Evolutionary conservation across 176 grass and related monocot species (phyloP), one percentile per base, ranked within the genome.

Genomic region (Oryza australiensis): DNA sequence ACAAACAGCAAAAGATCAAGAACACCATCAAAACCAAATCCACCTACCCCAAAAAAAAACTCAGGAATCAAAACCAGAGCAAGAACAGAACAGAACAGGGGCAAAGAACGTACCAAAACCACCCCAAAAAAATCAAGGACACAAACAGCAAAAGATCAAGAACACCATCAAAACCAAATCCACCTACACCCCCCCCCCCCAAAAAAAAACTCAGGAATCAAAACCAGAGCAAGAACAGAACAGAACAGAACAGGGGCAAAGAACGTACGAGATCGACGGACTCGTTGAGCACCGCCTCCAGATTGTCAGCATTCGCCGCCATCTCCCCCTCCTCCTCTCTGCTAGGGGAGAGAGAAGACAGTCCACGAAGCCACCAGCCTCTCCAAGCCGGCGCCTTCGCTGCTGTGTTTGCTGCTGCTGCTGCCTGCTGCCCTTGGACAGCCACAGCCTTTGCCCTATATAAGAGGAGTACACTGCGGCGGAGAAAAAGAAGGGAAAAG

Each of bases 201-300:
- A 35, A 37, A 28, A 42, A 35, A 37, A 28, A 42, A 37, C 24
- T 11, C 37, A 37, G 12, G 26, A 45, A 3, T 37, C 43, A 76
- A 74, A 35, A 3, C 29, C 7, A 5, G 5, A 65, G 18, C 66
- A 30, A 20, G 49, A 75, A 62, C 22, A 70, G 43, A 73, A 1
- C 11, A 9, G 0, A n/a, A n/a, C n/a, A n/a, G 4, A 0, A 11
- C 7, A 14, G 15, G 22, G 27, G 48, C 20, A 45, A 7, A 33
- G 41, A 7, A 35, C 64, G 80, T 89, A 97, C 94, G 79, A 97
- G 83, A 94, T 97, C 91, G 63, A 97, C 94, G 7, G 89, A 87
- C 78, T 97, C 94, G 32, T 94, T 97, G 64, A 97, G 91, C 6
- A 97, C 86, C 20, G 91, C 94, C 26, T 94, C 94, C 23, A 94